Base-by-base conservation (phyloP, 2,329 filamentous ascomycete genomes). In the Scytalidium sp. region DNA sequence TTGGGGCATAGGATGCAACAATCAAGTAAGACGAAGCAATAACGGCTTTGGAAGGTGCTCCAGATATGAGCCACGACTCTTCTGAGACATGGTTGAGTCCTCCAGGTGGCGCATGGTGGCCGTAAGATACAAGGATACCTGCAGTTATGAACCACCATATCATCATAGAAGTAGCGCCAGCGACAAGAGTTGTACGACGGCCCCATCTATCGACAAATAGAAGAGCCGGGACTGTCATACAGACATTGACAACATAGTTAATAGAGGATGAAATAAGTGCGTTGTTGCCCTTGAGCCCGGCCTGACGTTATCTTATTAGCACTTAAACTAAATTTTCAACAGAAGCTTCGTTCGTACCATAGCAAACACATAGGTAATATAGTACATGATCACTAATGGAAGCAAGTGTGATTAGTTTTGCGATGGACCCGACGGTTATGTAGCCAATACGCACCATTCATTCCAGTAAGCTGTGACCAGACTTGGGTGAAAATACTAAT, bases 401-500 rank as follows among this genome's bases (percentile, higher is more conserved):
- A n/a, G n/a, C n/a, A n/a, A n/a, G n/a, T n/a, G n/a, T n/a, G n/a
- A n/a, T n/a, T n/a, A n/a, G n/a, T n/a, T n/a, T n/a, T n/a, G n/a
- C n/a, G n/a, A n/a, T n/a, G n/a, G n/a, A n/a, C n/a, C n/a, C n/a
- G n/a, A n/a, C n/a, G n/a, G n/a, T n/a, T n/a, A n/a, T n/a, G n/a
- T n/a, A n/a, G n/a, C n/a, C n/a, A n/a, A n/a, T n/a, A n/a, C n/a
- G n/a, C n/a, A n/a, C n/a, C n/a, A 60, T 87, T 88, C 84, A 87
- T 88, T 17, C 85, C 84, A 0, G 83, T 85, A 43, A 90, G 67
- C 63, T 90, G 85, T 11, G 78, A 81, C 85, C 87, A 90, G 59
- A 90, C 84, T 68, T 90, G 87, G 1, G 77, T 85, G 64, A 87
- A 89, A 40, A 90, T 62, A 54, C 85, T 87, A 55, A 88, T 84